Evolutionary conservation across 495 filamentous ascomycete genomes (phyloP).

Genomic region (Xylaria scruposa): DNA sequence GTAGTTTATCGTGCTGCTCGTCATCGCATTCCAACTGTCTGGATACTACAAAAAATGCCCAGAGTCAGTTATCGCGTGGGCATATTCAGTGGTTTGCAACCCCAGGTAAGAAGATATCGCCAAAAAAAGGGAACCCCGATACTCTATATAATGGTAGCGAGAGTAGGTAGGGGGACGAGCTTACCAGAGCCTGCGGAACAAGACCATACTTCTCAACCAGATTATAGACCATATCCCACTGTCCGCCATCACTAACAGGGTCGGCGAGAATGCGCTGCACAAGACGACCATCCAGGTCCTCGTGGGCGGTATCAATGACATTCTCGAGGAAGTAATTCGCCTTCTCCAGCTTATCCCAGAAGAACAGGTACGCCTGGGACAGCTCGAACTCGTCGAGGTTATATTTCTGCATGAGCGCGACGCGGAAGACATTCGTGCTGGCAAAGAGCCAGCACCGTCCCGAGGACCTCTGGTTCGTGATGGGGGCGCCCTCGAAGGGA

Average conservation of each 20-base stretch:
- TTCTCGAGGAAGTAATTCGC: constrained; percentile 87
- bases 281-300: constrained; percentile 71
- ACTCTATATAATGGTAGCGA: background rate
- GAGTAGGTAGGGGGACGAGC: background rate
- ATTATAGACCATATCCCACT: constrained; percentile 94
- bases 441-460: constrained; percentile 93
- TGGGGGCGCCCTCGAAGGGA: constrained; percentile 78
- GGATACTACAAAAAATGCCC: constrained; percentile 62
- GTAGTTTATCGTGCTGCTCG: constrained; percentile 70
- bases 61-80: background rate
- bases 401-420: constrained; percentile 82
- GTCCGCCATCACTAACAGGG: constrained; percentile 82
- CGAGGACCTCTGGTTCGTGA: constrained; percentile 81
- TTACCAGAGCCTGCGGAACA: constrained; percentile 69
- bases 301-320: constrained; percentile 72
- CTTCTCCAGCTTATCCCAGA: constrained; percentile 95
- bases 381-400: constrained; percentile 78
- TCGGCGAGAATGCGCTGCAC: constrained; percentile 68
- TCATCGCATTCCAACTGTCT: constrained; percentile 76
- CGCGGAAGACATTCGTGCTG: constrained; percentile 82
- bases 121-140: background rate
- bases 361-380: constrained; percentile 88
- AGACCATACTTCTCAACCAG: constrained; percentile 85
- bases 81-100: background rate
- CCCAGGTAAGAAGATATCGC: too few species aligned